phyloP scores from a whole-genome alignment of 352 stramenopile species.

The Phytopythium ostracodes region DNA sequence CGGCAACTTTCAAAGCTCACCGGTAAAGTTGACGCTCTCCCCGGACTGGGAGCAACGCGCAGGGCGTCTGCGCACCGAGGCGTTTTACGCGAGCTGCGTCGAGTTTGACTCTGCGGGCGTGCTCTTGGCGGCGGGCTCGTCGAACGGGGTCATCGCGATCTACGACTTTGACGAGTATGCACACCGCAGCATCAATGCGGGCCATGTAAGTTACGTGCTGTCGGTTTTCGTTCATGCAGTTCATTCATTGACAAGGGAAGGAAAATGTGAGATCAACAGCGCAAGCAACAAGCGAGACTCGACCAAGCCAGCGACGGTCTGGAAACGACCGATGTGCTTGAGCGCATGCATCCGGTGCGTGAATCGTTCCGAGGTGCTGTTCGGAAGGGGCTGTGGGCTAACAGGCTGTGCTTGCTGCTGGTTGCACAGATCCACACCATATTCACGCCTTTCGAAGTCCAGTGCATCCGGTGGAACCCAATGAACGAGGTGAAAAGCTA shows the following conservation, averaged over 20 bases:
- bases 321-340: neutral
- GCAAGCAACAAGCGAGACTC: neutral
- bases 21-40: constrained; percentile 37
- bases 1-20: constrained; percentile 37
- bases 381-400: neutral
- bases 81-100: constrained; percentile 61
- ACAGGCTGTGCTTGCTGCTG: neutral
- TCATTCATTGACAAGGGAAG: neutral
- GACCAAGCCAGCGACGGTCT: neutral
- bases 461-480: constrained; percentile 76
- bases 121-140: constrained; percentile 55
- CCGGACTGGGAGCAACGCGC: constrained; percentile 41
- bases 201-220: constrained; percentile 18
- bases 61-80: constrained; percentile 14
- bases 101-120: constrained; percentile 70
- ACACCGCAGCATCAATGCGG: constrained; percentile 50
- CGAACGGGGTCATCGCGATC: constrained; percentile 63
- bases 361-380: neutral
- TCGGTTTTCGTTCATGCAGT: neutral
- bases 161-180: constrained; percentile 83
- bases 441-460: constrained; percentile 59
- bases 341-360: constrained; percentile 36
- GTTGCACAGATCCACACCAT: constrained; percentile 65
- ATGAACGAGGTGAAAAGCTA: constrained; percentile 38
- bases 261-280: neutral